A percentile compares a stretch with the other conserved stretches of the same genome.
Evolutionary conservation across 495 filamentous ascomycete genomes (phyloP).

Genomic region (Parachaetomium inaequale): DNA sequence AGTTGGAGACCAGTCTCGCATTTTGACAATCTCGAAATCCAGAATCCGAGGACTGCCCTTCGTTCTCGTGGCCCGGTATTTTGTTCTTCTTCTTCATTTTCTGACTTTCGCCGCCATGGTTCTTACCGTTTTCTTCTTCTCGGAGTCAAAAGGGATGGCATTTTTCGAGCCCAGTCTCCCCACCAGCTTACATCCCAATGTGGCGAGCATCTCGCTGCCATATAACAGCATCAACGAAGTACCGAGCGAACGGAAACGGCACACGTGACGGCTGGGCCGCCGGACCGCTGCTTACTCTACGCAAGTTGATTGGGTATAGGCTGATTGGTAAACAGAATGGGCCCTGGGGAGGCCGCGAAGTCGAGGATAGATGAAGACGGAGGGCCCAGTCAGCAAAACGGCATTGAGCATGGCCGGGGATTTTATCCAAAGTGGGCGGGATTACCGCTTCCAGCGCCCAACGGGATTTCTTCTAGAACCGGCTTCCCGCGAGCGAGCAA

Average conservation of each 20-base stretch:
- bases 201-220: not conserved
- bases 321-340: conserved; percentile 25
- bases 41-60: too few relatives aligned
- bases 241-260: not conserved
- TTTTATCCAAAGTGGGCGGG: conserved; percentile 38
- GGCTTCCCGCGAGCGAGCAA: conserved; percentile 11
- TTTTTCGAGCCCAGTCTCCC: not conserved
- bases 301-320: conserved; percentile 30
- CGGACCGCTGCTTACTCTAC: conserved; percentile 34
- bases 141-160: not conserved
- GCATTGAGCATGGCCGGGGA: conserved; percentile 17
- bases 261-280: conserved; percentile 24
- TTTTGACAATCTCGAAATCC: too few relatives aligned
- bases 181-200: not conserved
- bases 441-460: conserved; percentile 19
- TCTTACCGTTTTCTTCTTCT: not conserved
- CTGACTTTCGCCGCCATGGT: too few relatives aligned
- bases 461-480: conserved; percentile 29
- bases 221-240: not conserved
- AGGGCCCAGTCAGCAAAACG: conserved; percentile 9
- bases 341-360: conserved; percentile 5
- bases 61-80: too few relatives aligned
- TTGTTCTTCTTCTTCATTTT: too few relatives aligned
- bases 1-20: too few relatives aligned
- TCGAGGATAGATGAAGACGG: conserved; percentile 29